Evolutionary conservation across 345 rosid species (phyloP), one percentile per base, ranked within the genome.

Genomic region (Brassica cretica): DNA sequence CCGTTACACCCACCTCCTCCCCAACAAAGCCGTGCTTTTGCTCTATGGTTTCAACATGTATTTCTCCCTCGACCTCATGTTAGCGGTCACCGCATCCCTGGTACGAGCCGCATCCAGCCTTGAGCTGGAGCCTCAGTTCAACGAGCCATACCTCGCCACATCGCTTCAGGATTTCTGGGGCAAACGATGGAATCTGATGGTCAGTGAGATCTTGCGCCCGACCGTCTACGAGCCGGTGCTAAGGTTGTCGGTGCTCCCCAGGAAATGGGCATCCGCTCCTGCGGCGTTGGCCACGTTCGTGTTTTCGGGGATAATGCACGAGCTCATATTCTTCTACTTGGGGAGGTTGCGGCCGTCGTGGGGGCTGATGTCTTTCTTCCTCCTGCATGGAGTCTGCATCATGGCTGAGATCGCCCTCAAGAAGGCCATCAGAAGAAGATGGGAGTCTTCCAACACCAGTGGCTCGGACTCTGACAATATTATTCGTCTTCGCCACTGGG

Each of bases 161-260:
- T 61, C 66, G 18, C 66, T 61, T 61, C 66, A 61, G 37, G 66
- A 61, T 27, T 61, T 61, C 66, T 61, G 66, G 66, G 66, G 66
- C 15, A 61, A 27, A 27, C 66, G 66, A 29, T 61, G 66, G 66
- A 61, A 61, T 15, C 66, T 61, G 66, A 14, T 61, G 66, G 66
- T 61, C 66, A 61, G 37, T 12, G 66, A 61, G 66, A 61, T 61
- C 66, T 15, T 61, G 66, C 66, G 66, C 9, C 66, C 66, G 37
- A 61, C 66, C 18, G 66, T 61, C 37, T 61, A 61, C 37, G 66
- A 61, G 37, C 66, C 37, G 4, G 37, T 61, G 37, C 37, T 61
- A 12, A 6, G 35, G 66, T 6, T 32, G 10, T 27, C 66, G 18
- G 66, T 61, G 19, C 14, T 61, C 37, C 66, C 66, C 2, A 61